Percentiles rank a stretch among this genome's conserved stretches.
These are phyloP conservation scores for Eutypella sp. DNA, from an alignment of 2,329 filamentous ascomycete genomes.

Conservation along the genomic window DNA sequence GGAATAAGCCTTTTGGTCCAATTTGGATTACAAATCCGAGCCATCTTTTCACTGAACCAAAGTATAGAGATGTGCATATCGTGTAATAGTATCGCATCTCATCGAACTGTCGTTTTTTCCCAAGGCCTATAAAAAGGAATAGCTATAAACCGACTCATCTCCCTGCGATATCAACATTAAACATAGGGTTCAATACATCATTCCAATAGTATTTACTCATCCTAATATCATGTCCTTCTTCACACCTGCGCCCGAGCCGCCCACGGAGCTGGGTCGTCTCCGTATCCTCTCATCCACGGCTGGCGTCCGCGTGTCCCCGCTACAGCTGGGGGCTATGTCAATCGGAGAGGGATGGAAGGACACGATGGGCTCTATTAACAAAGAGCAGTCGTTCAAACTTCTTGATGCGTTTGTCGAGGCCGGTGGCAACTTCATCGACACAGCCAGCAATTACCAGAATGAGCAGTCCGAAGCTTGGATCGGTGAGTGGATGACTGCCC, in stretches of 20 bases:
- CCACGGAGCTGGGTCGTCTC: conserved; percentile 33
- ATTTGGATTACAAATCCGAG: too few species aligned
- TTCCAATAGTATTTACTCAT: too few species aligned
- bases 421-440: conserved; percentile 61
- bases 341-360: conserved; percentile 3
- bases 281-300: conserved; percentile 39
- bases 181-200: too few species aligned
- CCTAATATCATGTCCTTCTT: too few species aligned
- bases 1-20: too few species aligned
- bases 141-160: too few species aligned
- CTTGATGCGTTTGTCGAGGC: conserved; percentile 48
- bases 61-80: too few species aligned
- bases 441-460: conserved; percentile 44
- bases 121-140: too few species aligned
- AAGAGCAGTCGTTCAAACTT: conserved; percentile 48
- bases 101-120: too few species aligned
- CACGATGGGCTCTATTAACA: conserved; percentile 20
- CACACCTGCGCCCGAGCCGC: conserved; percentile 2
- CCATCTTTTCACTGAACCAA: too few species aligned
- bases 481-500: conserved; percentile 44
- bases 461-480: conserved; percentile 48
- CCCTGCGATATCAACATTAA: too few species aligned
- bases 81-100: too few species aligned
- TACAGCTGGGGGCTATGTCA: conserved; percentile 7
- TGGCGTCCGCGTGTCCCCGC: conserved; percentile 37